These are phyloP conservation scores for Cryptococcus sp. DNA, from an alignment of 1,284 basidiomycete species.

Conservation along the genomic window DNA sequence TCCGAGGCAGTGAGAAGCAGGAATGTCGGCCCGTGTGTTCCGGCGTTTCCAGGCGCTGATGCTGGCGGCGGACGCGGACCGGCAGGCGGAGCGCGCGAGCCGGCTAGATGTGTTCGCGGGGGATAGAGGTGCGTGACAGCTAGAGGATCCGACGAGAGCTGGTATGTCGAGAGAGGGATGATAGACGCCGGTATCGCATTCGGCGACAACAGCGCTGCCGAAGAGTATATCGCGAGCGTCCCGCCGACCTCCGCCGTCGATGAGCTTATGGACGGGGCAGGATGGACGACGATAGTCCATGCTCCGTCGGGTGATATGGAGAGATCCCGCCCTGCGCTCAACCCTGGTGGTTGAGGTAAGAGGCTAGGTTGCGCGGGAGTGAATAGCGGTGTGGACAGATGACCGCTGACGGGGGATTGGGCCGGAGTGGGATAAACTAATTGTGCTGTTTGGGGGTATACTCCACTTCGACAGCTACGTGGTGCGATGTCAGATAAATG, in stretches of 20 bases:
- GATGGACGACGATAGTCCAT: constrained; percentile 40
- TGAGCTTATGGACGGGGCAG: constrained; percentile 4
- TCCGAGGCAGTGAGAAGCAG: constrained; percentile 29
- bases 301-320: constrained; percentile 29
- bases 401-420: constrained; percentile 11
- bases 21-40: constrained; percentile 30
- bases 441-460: too few species aligned
- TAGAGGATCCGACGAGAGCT: constrained; percentile 27
- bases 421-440: constrained; percentile 22
- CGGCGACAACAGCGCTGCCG: constrained; percentile 26
- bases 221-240: constrained; percentile 32
- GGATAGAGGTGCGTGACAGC: constrained; percentile 37
- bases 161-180: constrained; percentile 29
- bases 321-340: constrained; percentile 25
- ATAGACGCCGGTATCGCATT: constrained; percentile 13
- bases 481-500: too few species aligned
- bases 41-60: constrained; percentile 7
- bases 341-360: constrained; percentile 24
- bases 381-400: constrained; percentile 21
- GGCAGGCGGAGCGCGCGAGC: constrained; percentile 19
- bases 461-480: too few species aligned
- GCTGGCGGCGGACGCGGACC: constrained; percentile 32
- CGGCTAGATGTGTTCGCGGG: constrained; percentile 24
- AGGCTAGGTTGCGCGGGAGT: constrained; percentile 20
- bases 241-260: constrained; percentile 14